Conservation (phyloP, 306 rosid genomes). For the Cicer judaicum region DNA sequence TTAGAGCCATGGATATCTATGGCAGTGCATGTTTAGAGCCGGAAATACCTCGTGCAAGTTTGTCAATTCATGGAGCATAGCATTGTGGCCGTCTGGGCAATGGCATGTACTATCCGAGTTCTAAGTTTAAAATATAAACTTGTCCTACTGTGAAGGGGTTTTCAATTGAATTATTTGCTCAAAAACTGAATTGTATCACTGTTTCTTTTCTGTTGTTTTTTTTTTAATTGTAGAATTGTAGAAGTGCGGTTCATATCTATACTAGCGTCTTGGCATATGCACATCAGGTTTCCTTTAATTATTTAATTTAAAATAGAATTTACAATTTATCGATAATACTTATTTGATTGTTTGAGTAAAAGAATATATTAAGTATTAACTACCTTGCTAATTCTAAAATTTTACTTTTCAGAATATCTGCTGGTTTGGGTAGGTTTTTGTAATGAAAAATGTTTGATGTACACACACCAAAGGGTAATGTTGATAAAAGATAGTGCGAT, state of each 20-base stretch:
- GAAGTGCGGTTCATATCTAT: constrained; percentile 30
- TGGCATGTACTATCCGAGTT: constrained; percentile 32
- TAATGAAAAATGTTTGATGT: too few relatives aligned
- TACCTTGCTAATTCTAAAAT: neutral
- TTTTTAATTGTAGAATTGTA: neutral
- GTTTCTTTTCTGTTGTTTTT: neutral
- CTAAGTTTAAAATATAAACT: constrained; percentile 32
- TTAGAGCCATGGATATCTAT: constrained; percentile 50
- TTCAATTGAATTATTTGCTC: constrained; percentile 38
- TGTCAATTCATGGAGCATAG: constrained; percentile 31
- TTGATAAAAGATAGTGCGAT: too few relatives aligned
- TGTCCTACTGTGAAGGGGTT: constrained; percentile 27
- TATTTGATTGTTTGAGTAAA: neutral
- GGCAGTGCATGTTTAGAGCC: constrained; percentile 56
- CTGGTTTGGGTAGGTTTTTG: too few relatives aligned
- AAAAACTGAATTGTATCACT: constrained; percentile 23
- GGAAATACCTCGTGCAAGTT: constrained; percentile 32
- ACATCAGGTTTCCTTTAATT: neutral
- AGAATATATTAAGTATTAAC: neutral
- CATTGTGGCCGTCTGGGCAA: constrained; percentile 29
- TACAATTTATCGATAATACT: neutral
- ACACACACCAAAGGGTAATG: too few relatives aligned
- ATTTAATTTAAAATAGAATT: neutral
- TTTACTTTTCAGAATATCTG: too few relatives aligned
- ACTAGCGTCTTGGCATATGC: constrained; percentile 6